Conservation (phyloP, 345 rosid genomes). For the Populus euphratica region DNA sequence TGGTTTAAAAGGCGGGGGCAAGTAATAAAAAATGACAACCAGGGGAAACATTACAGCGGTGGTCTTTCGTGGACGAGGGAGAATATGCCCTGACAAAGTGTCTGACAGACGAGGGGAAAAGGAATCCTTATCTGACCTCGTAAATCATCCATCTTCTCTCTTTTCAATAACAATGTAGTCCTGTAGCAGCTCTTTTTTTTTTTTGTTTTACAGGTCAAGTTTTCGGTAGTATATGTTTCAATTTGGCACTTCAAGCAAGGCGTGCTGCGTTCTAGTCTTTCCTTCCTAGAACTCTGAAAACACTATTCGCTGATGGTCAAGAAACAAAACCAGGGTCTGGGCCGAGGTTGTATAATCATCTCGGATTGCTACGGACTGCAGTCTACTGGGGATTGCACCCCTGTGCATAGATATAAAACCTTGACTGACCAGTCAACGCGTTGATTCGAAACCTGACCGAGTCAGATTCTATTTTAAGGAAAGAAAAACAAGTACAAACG, state of each 20-base stretch:
- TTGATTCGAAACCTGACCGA: too few species aligned
- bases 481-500: too few species aligned
- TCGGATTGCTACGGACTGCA: neutral
- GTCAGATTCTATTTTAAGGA: too few species aligned
- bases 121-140: constrained; percentile 19
- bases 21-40: neutral
- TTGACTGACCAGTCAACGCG: too few species aligned
- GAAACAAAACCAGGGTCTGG: neutral
- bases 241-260: too few species aligned
- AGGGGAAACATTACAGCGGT: neutral
- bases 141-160: constrained; percentile 20
- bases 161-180: neutral
- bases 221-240: neutral
- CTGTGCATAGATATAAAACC: too few species aligned
- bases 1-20: neutral
- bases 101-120: constrained; percentile 8
- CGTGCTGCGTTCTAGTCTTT: too few species aligned
- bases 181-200: too few species aligned
- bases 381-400: neutral
- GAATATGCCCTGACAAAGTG: constrained; percentile 40
- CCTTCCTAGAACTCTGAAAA: too few species aligned
- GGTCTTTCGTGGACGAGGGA: constrained; percentile 9
- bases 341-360: neutral
- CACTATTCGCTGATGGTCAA: neutral
- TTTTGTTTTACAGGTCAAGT: too few species aligned